A percentile compares a stretch with the other conserved stretches of the same genome.
These are phyloP conservation scores for Parastagonospora avenae DNA, from an alignment of 2,329 filamentous ascomycete species.

Conservation along the genomic window DNA sequence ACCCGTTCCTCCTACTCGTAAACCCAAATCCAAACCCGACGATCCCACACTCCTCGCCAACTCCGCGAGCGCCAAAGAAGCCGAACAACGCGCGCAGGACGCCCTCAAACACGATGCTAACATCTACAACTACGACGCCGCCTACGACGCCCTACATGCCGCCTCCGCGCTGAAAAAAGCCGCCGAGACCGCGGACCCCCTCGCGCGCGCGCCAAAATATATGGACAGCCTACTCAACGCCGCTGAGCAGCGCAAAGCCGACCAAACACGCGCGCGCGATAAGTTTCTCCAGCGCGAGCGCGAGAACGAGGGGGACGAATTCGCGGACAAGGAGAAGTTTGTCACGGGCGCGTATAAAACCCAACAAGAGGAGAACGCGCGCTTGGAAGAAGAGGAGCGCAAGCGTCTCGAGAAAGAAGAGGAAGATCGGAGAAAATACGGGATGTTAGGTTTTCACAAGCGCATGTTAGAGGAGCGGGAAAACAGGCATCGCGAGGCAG, in stretches of 20 bases:
- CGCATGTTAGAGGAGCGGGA: constrained; percentile 74
- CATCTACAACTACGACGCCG: constrained; percentile 84
- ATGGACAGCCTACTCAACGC: constrained; percentile 76
- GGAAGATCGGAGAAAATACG: constrained; percentile 67
- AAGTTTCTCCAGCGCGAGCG: constrained; percentile 79
- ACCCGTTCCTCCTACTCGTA: constrained; percentile 44
- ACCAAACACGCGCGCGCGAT: constrained; percentile 78
- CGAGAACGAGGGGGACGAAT: constrained; percentile 80
- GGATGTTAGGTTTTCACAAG: constrained; percentile 80
- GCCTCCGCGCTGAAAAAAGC: constrained; percentile 61
- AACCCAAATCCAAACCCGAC: constrained; percentile 40
- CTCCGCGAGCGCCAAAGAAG: constrained; percentile 67
- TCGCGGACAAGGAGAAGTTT: constrained; percentile 82
- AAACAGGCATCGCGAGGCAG: constrained; percentile 69
- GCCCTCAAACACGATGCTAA: constrained; percentile 72
- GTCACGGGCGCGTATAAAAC: constrained; percentile 82
- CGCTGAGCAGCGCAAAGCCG: constrained; percentile 76
- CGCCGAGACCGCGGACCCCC: constrained; percentile 59
- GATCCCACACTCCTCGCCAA: constrained; percentile 59
- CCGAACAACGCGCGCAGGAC: constrained; percentile 67
- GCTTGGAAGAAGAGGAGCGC: constrained; percentile 74
- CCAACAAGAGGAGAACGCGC: constrained; percentile 76
- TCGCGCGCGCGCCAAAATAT: constrained; percentile 73
- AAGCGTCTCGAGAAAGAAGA: constrained; percentile 68
- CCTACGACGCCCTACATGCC: constrained; percentile 76